Conservation (phyloP, 192 early-diverging fungal genomes). For the Coemansia sp. region DNA sequence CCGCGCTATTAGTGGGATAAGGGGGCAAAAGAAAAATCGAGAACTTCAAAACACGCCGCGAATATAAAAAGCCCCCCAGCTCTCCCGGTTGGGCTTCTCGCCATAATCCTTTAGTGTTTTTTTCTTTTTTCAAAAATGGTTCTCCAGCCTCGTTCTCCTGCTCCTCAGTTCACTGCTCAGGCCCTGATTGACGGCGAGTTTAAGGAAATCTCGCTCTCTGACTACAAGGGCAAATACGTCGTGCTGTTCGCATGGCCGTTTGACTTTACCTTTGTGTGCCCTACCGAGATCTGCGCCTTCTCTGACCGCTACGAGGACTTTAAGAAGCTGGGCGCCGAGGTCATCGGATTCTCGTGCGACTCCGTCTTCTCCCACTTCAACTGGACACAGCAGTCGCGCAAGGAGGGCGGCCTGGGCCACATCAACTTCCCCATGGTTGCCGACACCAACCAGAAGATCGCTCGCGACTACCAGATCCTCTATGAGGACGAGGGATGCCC, state of each 20-base stretch:
- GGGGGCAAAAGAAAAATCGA: slow-evolving; percentile 1
- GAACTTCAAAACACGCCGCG: not conserved
- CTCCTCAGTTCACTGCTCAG: slow-evolving; percentile 64
- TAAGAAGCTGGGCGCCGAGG: slow-evolving; percentile 71
- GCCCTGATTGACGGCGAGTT: slow-evolving; percentile 69
- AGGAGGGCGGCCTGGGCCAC: slow-evolving; percentile 87
- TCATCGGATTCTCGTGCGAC: slow-evolving; percentile 71
- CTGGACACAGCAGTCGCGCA: slow-evolving; percentile 80
- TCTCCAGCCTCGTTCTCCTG: slow-evolving; percentile 52
- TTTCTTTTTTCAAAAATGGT: slow-evolving; percentile 33
- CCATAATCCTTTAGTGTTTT: not conserved
- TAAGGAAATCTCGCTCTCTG: slow-evolving; percentile 61
- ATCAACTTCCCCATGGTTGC: slow-evolving; percentile 89
- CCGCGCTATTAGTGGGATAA: not conserved
- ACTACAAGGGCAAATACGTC: slow-evolving; percentile 72
- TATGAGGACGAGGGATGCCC: slow-evolving; percentile 75
- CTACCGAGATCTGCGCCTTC: slow-evolving; percentile 92
- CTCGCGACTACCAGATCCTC: slow-evolving; percentile 84
- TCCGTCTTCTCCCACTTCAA: slow-evolving; percentile 83
- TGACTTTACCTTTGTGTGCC: slow-evolving; percentile 90
- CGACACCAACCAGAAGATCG: slow-evolving; percentile 86
- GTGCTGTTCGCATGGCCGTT: slow-evolving; percentile 90
- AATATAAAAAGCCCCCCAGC: not conserved
- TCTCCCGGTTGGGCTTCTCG: not conserved
- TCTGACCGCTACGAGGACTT: slow-evolving; percentile 83